Conservation (phyloP, 805 yeast genomes). For the Myxozyma neotropica region DNA sequence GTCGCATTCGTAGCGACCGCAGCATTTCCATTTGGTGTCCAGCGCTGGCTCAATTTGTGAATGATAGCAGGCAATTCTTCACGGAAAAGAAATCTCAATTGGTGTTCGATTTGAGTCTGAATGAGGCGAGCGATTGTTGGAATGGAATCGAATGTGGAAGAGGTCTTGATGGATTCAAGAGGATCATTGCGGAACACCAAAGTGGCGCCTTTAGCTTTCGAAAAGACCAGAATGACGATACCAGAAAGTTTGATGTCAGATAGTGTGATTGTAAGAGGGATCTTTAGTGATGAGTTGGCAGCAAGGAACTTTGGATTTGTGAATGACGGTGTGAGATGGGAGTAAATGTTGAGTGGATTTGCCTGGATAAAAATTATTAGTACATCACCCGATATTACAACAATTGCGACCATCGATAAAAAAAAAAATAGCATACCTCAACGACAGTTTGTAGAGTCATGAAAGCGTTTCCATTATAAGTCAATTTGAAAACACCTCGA, state of each 20-base stretch:
- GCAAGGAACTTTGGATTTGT: conserved; percentile 67
- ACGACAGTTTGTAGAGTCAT: conserved; percentile 76
- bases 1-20: conserved; percentile 13
- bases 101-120: conserved; percentile 80
- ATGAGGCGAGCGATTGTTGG: conserved; percentile 80
- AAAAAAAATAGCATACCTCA: conserved; percentile 20
- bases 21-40: conserved; percentile 48
- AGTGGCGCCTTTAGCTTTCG: conserved; percentile 79
- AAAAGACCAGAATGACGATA: conserved; percentile 81
- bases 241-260: conserved; percentile 74
- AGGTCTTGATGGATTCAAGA: conserved; percentile 75
- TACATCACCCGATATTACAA: background rate
- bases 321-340: conserved; percentile 51
- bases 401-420: background rate
- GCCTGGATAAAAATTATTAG: conserved; percentile 53
- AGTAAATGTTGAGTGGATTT: conserved; percentile 72
- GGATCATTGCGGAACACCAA: conserved; percentile 89
- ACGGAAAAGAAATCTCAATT: conserved; percentile 75
- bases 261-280: conserved; percentile 75
- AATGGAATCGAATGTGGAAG: conserved; percentile 83
- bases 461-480: conserved; percentile 73
- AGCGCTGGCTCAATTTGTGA: conserved; percentile 72
- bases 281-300: conserved; percentile 67
- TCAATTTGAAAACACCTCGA: conserved; percentile 78
- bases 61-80: conserved; percentile 82